A percentile compares a stretch with the other conserved stretches of the same genome.
Evolutionary conservation across 2,329 filamentous ascomycete genomes (phyloP).

Genomic region (Trichoderma endophyticum): DNA sequence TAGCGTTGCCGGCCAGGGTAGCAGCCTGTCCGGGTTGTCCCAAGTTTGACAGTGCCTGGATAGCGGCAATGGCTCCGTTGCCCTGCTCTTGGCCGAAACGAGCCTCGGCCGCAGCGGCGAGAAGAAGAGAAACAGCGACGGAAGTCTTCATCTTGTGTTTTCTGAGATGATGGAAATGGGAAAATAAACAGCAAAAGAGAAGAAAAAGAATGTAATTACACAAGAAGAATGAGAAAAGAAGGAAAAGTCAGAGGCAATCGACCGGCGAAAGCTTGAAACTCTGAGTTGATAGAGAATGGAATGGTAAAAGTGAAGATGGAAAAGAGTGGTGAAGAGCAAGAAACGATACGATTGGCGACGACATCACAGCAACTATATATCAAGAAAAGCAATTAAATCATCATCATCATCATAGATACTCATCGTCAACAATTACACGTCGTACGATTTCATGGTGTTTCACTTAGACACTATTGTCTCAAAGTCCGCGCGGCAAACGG

Average conservation of each 20-base stretch:
- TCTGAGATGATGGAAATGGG: background rate
- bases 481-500: slow-evolving; percentile 3
- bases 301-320: background rate
- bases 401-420: background rate
- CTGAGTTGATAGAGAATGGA: background rate
- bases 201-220: background rate
- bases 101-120: slow-evolving; percentile 1
- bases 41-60: background rate
- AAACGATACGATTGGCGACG: background rate
- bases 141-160: background rate
- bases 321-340: background rate
- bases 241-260: background rate
- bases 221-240: background rate
- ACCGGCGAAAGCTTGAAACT: slow-evolving; percentile 9
- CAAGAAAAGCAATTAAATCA: background rate
- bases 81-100: slow-evolving; percentile 7
- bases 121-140: background rate
- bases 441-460: background rate
- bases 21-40: slow-evolving; percentile 4
- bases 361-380: background rate
- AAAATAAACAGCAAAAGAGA: background rate
- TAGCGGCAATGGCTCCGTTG: slow-evolving; percentile 5
- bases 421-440: background rate
- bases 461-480: background rate
- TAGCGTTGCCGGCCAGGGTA: background rate